Percentiles rank a stretch among this genome's conserved stretches.
phyloP scores from a whole-genome alignment of 2,329 filamentous ascomycete genomes.

The Rosellinia necatrix region DNA sequence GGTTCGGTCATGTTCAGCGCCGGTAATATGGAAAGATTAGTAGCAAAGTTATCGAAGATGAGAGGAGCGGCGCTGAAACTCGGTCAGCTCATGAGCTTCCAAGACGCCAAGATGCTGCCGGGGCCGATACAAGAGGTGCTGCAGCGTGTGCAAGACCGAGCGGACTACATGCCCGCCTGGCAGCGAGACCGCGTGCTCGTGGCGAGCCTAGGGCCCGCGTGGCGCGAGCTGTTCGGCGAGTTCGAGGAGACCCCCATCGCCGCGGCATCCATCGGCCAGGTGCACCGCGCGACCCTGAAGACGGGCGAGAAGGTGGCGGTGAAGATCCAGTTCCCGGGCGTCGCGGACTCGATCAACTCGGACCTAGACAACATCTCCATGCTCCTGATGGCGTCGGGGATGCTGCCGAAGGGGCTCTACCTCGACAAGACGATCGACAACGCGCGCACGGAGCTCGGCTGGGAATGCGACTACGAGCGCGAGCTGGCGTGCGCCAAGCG shows the following conservation, averaged over 20 bases:
- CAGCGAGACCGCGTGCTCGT: conserved; percentile 85
- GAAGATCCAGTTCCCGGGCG: conserved; percentile 96
- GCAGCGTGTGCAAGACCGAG: conserved; percentile 92
- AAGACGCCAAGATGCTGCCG: conserved; percentile 94
- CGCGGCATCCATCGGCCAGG: conserved; percentile 95
- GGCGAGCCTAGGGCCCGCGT: conserved; percentile 78
- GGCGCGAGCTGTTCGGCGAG: conserved; percentile 79
- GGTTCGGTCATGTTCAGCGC: conserved; percentile 88
- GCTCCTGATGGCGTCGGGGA: conserved; percentile 84
- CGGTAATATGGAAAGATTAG: conserved; percentile 89
- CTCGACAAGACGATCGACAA: conserved; percentile 98
- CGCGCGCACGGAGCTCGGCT: conserved; percentile 85
- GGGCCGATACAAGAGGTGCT: conserved; percentile 85
- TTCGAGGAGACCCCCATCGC: conserved; percentile 94
- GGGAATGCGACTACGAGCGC: conserved; percentile 95
- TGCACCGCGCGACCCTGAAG: conserved; percentile 82
- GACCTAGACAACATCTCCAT: conserved; percentile 93
- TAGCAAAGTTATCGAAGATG: conserved; percentile 93
- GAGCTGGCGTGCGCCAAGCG: conserved; percentile 81
- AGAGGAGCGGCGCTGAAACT: conserved; percentile 95
- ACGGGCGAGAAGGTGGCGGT: conserved; percentile 81
- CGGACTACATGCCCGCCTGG: conserved; percentile 96
- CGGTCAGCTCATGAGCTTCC: conserved; percentile 97
- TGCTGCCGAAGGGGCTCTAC: conserved; percentile 89
- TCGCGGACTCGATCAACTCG: conserved; percentile 93